These are phyloP conservation scores for Lactarius sp. DNA, from an alignment of 768 basidiomycete genomes.

Conservation along the genomic window DNA sequence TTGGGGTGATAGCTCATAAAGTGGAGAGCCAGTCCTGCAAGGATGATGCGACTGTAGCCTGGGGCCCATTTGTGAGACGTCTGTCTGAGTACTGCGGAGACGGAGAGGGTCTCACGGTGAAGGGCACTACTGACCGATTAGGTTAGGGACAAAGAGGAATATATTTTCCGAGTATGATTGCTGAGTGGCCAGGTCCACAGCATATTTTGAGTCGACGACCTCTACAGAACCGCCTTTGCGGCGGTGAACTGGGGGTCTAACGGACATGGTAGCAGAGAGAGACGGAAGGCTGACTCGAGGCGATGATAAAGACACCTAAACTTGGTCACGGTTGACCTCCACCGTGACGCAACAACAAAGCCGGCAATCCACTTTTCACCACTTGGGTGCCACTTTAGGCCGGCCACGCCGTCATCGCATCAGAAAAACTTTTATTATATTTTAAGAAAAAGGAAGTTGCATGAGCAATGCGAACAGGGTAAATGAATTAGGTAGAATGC, in stretches of 20 bases:
- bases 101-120: slow-evolving; percentile 9
- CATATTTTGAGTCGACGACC: slow-evolving; percentile 77
- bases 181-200: slow-evolving; percentile 81
- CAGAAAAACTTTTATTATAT: background rate
- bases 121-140: slow-evolving; percentile 64
- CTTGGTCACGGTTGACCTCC: too few relatives aligned
- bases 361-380: background rate
- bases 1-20: slow-evolving; percentile 96
- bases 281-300: background rate
- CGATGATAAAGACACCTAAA: background rate
- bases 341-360: background rate
- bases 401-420: background rate
- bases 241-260: slow-evolving; percentile 24
- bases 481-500: slow-evolving; percentile 16
- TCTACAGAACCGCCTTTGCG: slow-evolving; percentile 56
- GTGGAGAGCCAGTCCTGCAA: slow-evolving; percentile 83
- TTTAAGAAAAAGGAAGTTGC: background rate
- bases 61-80: slow-evolving; percentile 17
- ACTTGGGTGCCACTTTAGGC: background rate
- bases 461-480: too few relatives aligned
- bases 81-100: background rate
- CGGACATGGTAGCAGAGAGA: slow-evolving; percentile 6
- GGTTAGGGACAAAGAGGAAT: slow-evolving; percentile 94
- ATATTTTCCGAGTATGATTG: slow-evolving; percentile 92
- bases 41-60: slow-evolving; percentile 89